Evolutionary conservation across 192 early-diverging fungal species (phyloP).

Genomic region (Coemansia sp.): DNA sequence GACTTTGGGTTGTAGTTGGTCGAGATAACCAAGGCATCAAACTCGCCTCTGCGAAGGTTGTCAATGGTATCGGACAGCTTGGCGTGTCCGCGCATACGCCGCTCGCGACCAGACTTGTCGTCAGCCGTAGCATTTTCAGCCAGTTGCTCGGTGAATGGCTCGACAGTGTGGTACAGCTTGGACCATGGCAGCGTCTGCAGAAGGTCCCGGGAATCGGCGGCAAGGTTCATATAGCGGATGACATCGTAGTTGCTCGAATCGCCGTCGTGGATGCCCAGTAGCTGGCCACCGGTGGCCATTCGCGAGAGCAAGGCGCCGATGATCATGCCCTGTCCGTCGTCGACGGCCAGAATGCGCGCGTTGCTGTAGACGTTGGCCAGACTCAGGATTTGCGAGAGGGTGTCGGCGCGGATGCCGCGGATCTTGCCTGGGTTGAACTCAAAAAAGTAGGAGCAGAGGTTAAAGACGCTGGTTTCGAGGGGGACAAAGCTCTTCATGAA

Average conservation of each 20-base stretch:
- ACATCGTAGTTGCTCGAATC: constrained; percentile 72
- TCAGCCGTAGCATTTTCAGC: constrained; percentile 50
- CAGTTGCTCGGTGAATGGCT: constrained; percentile 58
- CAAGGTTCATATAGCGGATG: constrained; percentile 75
- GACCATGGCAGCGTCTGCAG: constrained; percentile 71
- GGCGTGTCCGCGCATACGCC: constrained; percentile 55
- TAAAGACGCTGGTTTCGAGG: constrained; percentile 70
- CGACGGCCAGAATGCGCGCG: constrained; percentile 73
- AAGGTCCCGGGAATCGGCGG: constrained; percentile 50
- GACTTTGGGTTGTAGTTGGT: constrained; percentile 73
- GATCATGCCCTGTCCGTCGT: constrained; percentile 89
- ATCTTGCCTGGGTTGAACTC: constrained; percentile 78
- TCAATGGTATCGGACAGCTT: constrained; percentile 55
- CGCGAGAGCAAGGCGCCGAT: constrained; percentile 78
- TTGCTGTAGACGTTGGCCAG: constrained; percentile 76
- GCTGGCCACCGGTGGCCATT: constrained; percentile 62
- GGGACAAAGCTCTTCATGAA: constrained; percentile 82
- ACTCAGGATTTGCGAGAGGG: constrained; percentile 85
- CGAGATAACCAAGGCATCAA: constrained; percentile 78
- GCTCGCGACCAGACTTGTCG: constrained; percentile 56
- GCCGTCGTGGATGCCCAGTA: constrained; percentile 73
- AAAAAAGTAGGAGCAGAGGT: constrained; percentile 77
- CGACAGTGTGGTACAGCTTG: constrained; percentile 59
- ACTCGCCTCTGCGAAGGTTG: constrained; percentile 57
- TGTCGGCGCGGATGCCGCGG: constrained; percentile 74